Base-by-base conservation (phyloP, 768 basidiomycete species). In the Lactifluus pinguis region DNA sequence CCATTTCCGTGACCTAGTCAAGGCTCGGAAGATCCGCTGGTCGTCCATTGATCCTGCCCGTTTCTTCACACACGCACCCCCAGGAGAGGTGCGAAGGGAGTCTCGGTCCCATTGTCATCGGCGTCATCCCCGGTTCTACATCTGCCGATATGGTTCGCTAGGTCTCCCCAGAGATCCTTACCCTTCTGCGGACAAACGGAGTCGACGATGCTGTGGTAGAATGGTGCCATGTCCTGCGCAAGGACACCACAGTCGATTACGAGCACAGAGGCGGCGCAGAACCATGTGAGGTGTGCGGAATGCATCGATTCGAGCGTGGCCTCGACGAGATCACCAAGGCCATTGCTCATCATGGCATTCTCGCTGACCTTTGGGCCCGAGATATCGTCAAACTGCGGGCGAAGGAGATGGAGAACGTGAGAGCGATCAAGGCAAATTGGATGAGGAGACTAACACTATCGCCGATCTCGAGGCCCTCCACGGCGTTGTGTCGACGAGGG, bases 221-320 rank as follows among this genome's bases (percentile, higher is more conserved):
- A 14, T 54, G 53, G 53, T 57, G 63, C 48, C 74, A 75, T 36
- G 70, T 74, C 14, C 62, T 69, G 30, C 64, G 54, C 49, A 25
- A 66, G 67, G 44, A 71, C 36, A 71, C 69, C 61, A 69, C 62
- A 32, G 53, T 63, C 47, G 60, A 69, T 1, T 59, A 53, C 41
- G 57, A 52, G 57, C 15, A 21, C 44, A 55, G 17, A 3, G 54
- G 44, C 5, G 53, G 44, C 30, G 15, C 54, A 0, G 6, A 11
- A 55, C 6, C 21, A 21, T 13, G 44, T 55, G 34, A 44, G 54
- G 3, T 55, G 1, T 5, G 6, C 14, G 54, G 42, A 21, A 4
- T 21, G 2, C 54, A 32, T 36, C 54, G 44, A 9, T 34, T 55
- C 54, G 21, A 47, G 21, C 21, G 45, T 0, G 45, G 45, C 45